Percentiles rank a stretch among this genome's conserved stretches.
Evolutionary conservation across 345 rosid genomes (phyloP).

Genomic region (Anastatica hierochuntica): DNA sequence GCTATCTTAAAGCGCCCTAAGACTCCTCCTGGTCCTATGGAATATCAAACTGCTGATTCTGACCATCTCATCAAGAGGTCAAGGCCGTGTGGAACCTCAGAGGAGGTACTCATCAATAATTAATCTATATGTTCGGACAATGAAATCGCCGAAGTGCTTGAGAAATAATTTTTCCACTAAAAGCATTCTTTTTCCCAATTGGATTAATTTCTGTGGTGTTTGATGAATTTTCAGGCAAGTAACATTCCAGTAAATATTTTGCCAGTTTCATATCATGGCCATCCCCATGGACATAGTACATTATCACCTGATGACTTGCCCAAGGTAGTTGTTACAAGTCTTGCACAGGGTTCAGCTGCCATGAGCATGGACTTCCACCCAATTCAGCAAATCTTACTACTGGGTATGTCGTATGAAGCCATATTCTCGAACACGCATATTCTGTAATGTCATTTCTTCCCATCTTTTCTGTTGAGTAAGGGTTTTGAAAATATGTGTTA

Average conservation of each 20-base stretch:
- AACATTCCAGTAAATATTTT: constrained; percentile 59
- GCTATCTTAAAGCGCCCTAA: constrained; percentile 64
- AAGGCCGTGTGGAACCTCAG: constrained; percentile 58
- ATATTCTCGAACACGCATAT: neutral
- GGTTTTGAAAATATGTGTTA: constrained; percentile 21
- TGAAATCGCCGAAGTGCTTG: too few relatives aligned
- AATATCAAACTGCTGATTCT: constrained; percentile 80
- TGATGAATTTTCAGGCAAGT: constrained; percentile 40
- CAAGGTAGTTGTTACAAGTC: constrained; percentile 45
- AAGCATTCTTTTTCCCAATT: too few relatives aligned
- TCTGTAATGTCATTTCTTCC: neutral
- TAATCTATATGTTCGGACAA: neutral
- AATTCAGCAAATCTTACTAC: constrained; percentile 58
- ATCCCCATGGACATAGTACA: constrained; percentile 66
- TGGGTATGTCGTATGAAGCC: constrained; percentile 39
- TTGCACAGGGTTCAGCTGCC: constrained; percentile 60
- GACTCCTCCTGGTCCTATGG: constrained; percentile 53
- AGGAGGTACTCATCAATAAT: constrained; percentile 41
- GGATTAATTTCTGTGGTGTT: too few relatives aligned
- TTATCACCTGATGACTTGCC: constrained; percentile 76
- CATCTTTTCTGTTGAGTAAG: neutral
- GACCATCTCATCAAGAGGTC: constrained; percentile 63
- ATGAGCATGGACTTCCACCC: constrained; percentile 96
- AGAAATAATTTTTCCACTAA: too few relatives aligned
- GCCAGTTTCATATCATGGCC: constrained; percentile 53